Percentiles rank a stretch among this genome's conserved stretches.
phyloP scores from a whole-genome alignment of 2,329 filamentous ascomycete species.

The Talaromyces sp. region DNA sequence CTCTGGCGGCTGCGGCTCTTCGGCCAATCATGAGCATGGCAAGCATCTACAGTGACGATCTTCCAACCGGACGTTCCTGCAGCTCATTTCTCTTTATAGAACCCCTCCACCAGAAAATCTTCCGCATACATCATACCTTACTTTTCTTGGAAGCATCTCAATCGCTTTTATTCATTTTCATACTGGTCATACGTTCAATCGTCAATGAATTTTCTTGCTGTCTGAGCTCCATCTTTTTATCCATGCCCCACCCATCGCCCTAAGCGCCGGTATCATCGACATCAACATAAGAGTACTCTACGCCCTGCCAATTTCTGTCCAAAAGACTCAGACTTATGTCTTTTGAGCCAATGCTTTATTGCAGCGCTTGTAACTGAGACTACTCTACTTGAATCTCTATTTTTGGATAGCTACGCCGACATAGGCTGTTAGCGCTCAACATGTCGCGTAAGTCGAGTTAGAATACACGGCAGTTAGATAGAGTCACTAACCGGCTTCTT shows the following conservation, averaged over 20 bases:
- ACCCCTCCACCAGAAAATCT: background rate
- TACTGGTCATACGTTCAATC: background rate
- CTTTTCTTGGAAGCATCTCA: background rate
- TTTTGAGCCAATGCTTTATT: background rate
- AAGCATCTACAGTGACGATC: background rate
- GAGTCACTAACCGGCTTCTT: constrained; percentile 17
- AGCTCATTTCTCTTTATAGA: background rate
- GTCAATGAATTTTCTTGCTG: background rate
- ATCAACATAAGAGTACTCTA: background rate
- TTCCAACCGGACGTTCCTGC: constrained; percentile 10
- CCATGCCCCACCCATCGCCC: constrained; percentile 35
- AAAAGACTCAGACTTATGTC: background rate
- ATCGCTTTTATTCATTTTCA: background rate
- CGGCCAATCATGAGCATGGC: background rate
- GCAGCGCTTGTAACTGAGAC: background rate
- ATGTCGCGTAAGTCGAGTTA: constrained; percentile 36
- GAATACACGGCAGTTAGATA: background rate
- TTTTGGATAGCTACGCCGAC: background rate
- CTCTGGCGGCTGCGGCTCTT: background rate
- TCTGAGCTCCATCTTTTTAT: constrained; percentile 15
- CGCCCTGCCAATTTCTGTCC: background rate
- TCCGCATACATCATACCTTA: background rate
- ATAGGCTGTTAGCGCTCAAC: constrained; percentile 21
- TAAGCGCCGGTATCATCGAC: constrained; percentile 33
- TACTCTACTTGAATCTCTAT: background rate